phyloP scores from a whole-genome alignment of 116 monocot species.

The Posidonia oceanica region DNA sequence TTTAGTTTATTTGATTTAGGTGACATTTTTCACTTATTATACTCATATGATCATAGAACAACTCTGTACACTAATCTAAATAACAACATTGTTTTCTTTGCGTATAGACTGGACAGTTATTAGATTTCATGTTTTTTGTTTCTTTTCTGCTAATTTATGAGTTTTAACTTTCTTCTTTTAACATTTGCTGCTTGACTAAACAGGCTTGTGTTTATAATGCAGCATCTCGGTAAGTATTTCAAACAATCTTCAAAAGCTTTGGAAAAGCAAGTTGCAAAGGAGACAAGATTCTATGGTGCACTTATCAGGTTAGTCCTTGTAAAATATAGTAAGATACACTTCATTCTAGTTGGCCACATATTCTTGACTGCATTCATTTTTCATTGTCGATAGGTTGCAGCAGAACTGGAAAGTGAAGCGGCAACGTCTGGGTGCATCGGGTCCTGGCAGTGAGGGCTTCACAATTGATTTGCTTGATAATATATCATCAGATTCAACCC shows the following conservation, averaged over 20 bases:
- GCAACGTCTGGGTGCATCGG: conserved; percentile 45
- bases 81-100: too few species aligned
- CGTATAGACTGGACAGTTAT: too few species aligned
- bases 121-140: too few species aligned
- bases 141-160: too few species aligned
- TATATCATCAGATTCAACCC: conserved; percentile 24
- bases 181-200: neutral
- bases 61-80: too few species aligned
- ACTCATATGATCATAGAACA: too few species aligned
- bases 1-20: too few species aligned
- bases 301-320: conserved; percentile 49
- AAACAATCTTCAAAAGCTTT: conserved; percentile 85
- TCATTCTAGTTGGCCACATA: neutral
- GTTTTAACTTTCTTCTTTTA: too few species aligned
- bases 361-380: neutral
- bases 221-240: conserved; percentile 87
- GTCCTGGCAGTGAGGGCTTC: conserved; percentile 67
- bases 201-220: conserved; percentile 3
- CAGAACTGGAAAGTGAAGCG: conserved; percentile 97
- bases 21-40: too few species aligned
- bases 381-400: conserved; percentile 51
- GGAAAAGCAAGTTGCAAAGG: conserved; percentile 72
- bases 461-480: conserved; percentile 66
- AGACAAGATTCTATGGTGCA: conserved; percentile 80
- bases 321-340: neutral